Base-by-base conservation (phyloP, 225 moss, liverwort and hornwort species). In the Ulota crispa region DNA sequence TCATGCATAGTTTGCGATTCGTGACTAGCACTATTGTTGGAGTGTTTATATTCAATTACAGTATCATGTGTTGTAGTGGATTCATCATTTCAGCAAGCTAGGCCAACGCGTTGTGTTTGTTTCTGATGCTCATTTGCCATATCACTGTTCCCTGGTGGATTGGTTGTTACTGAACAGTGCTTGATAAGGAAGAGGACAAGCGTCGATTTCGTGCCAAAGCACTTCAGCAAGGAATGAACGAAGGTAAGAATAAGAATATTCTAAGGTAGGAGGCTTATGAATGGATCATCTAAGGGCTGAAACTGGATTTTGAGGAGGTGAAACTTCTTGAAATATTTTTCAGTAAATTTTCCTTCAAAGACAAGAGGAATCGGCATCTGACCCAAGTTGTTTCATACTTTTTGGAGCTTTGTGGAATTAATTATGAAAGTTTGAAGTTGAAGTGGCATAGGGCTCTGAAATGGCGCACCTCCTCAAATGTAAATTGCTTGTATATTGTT, bases 161-260 rank as follows among this genome's bases (percentile, higher is more conserved):
- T 70, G 68, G 28, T 41, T 72, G 66, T 77, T 24, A 45, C 55
- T 67, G 53, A 62, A 47, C 78, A 91, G 91, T 91, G 86, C 86
- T 91, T n/a, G 85, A 89, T 42, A 85, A 85, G 81, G 91, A 91
- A 81, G 91, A 91, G 60, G 88, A 87, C 79, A 91, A 89, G 76
- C 85, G 83, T 65, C 86, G 85, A 34, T 87, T 80, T 74, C 85
- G 88, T 64, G 88, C 85, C 27, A 88, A 83, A 83, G 81, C 81
- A 32, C 88, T 91, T 71, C 85, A 91, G 78, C 88, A 88, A 81
- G 91, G 91, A 64, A 85, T 87, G 86, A 80, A 72, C 41, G 80
- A 83, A 81, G 88, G 91, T 89, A 79, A 23, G 68, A 47, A 37
- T 23, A 26, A 37, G 5, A 50, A 50, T 18, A 18, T 16, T 47